Evolutionary conservation across 345 rosid species (phyloP).

Genomic region (Pseudoturritis turrita): DNA sequence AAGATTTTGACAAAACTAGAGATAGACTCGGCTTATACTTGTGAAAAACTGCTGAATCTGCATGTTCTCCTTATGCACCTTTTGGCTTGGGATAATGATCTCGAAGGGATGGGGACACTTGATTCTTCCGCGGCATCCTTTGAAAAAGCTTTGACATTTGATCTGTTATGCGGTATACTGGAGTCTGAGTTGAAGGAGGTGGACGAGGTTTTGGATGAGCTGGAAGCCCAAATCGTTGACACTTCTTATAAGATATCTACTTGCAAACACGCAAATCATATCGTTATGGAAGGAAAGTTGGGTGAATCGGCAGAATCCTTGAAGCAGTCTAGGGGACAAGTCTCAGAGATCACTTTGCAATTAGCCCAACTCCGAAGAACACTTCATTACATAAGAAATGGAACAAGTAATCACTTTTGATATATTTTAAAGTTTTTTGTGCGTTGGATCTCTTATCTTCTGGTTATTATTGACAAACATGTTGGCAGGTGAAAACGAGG

Average conservation of each 20-base stretch:
- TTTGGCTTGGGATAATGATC: constrained; percentile 59
- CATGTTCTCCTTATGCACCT: constrained; percentile 75
- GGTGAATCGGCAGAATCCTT: constrained; percentile 52
- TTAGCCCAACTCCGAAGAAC: constrained; percentile 54
- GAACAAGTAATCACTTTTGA: constrained; percentile 36
- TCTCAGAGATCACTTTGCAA: constrained; percentile 64
- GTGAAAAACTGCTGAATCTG: constrained; percentile 63
- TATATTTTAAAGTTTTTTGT: not conserved
- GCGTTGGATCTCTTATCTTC: constrained; percentile 7
- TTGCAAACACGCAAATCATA: constrained; percentile 39
- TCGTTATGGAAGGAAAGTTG: constrained; percentile 53
- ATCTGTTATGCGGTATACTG: constrained; percentile 63
- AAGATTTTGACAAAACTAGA: constrained; percentile 44
- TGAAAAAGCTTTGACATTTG: constrained; percentile 69
- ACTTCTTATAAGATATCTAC: constrained; percentile 57
- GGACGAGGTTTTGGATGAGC: constrained; percentile 55
- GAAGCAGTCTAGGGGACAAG: constrained; percentile 54
- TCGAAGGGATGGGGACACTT: constrained; percentile 40
- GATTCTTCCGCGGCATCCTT: constrained; percentile 41
- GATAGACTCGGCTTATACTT: constrained; percentile 45
- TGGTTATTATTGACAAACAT: constrained; percentile 12
- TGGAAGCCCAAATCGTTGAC: constrained; percentile 62
- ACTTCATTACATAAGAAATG: constrained; percentile 50
- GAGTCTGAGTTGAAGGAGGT: constrained; percentile 80
- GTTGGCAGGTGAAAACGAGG: constrained; percentile 50